These are phyloP conservation scores for Phytophthora chlamydospora DNA, from an alignment of 352 stramenopile species.

Conservation along the genomic window DNA sequence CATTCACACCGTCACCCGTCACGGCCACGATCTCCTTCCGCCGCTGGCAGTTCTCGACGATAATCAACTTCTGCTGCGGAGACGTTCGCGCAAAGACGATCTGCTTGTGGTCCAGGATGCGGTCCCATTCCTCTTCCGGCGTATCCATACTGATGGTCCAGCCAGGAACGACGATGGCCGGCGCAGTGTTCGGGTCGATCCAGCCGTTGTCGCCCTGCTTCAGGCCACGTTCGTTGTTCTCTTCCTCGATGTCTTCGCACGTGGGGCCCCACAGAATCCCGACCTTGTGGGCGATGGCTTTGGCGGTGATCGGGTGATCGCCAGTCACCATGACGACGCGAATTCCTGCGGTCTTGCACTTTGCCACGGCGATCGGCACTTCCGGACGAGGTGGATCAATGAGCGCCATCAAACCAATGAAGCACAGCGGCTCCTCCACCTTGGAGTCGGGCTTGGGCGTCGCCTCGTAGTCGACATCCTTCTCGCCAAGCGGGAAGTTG, in stretches of 20 bases:
- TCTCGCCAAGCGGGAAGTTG: conserved; percentile 86
- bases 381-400: conserved; percentile 94
- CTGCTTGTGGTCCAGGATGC: conserved; percentile 83
- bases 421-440: conserved; percentile 82
- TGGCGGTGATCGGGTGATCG: conserved; percentile 93
- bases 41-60: conserved; percentile 93
- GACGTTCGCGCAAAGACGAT: conserved; percentile 97
- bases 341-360: conserved; percentile 94
- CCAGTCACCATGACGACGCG: conserved; percentile 96
- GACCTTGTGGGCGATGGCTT: conserved; percentile 94
- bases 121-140: conserved; percentile 84
- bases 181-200: conserved; percentile 69
- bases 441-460: conserved; percentile 76
- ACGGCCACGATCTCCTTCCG: conserved; percentile 92
- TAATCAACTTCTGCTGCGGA: conserved; percentile 95
- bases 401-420: conserved; percentile 95
- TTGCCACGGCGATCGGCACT: conserved; percentile 87
- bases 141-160: conserved; percentile 85
- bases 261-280: conserved; percentile 93
- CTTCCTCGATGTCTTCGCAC: conserved; percentile 82
- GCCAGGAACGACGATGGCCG: conserved; percentile 86
- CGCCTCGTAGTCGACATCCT: conserved; percentile 80
- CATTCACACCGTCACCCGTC: conserved; percentile 98
- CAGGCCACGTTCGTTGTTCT: conserved; percentile 67
- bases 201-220: conserved; percentile 70